A percentile compares a stretch with the other conserved stretches of the same genome.
Evolutionary conservation across 106 monocot genomes (phyloP).

Genomic region (Dactylorhiza incarnata): DNA sequence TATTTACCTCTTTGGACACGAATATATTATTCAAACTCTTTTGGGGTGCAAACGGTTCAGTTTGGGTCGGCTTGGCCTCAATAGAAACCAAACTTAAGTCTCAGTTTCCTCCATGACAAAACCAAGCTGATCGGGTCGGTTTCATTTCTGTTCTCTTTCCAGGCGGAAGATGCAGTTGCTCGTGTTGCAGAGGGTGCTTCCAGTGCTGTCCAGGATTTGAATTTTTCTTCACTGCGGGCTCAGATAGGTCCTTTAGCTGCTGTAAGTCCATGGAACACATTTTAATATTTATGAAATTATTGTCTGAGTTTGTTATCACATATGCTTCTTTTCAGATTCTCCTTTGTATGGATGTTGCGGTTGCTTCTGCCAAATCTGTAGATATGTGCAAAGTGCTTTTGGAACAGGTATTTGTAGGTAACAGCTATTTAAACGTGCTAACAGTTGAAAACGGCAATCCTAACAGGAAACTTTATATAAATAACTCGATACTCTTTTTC

Average conservation of each 20-base stretch:
- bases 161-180: constrained; percentile 65
- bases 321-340: constrained; percentile 47
- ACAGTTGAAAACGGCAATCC: not conserved
- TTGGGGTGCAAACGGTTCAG: not conserved
- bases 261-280: constrained; percentile 26
- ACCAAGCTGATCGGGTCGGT: too few relatives aligned
- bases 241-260: constrained; percentile 72
- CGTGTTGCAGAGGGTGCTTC: constrained; percentile 47
- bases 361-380: constrained; percentile 52
- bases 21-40: not conserved
- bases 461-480: not conserved
- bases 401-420: constrained; percentile 44
- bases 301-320: not conserved
- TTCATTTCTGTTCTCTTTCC: constrained; percentile 9
- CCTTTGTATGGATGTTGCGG: constrained; percentile 87
- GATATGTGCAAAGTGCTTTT: constrained; percentile 80
- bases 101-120: too few relatives aligned
- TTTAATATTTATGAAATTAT: not conserved
- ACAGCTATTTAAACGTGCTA: not conserved
- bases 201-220: constrained; percentile 45
- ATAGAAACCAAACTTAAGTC: too few relatives aligned
- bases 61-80: too few relatives aligned
- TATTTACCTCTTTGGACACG: too few relatives aligned
- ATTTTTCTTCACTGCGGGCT: constrained; percentile 63
- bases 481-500: not conserved